Percentiles rank a stretch among this genome's conserved stretches.
phyloP scores from a whole-genome alignment of 805 yeast genomes.

The Metschnikowia vanudenii region DNA sequence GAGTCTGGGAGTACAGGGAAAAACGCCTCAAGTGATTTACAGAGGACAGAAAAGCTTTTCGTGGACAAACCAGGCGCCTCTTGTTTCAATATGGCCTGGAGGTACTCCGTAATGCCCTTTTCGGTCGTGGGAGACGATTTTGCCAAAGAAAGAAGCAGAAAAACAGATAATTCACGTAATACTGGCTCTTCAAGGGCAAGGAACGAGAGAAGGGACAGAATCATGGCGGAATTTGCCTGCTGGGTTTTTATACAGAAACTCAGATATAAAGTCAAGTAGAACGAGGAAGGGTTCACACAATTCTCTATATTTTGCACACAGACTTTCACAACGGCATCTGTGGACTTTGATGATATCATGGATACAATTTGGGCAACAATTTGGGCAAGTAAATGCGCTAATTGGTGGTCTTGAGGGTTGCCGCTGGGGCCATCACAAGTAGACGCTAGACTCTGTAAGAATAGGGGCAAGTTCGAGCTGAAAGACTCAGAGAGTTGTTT shows the following conservation, averaged over 20 bases:
- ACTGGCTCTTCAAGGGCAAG: neutral
- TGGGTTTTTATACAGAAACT: slow-evolving; percentile 1
- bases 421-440: neutral
- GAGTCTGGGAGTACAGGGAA: slow-evolving; percentile 14
- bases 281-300: neutral
- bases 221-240: neutral
- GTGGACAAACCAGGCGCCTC: slow-evolving; percentile 1
- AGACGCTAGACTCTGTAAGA: slow-evolving; percentile 1
- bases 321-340: neutral
- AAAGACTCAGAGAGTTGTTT: neutral
- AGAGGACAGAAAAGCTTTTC: slow-evolving; percentile 1
- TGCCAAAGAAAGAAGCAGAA: slow-evolving; percentile 1
- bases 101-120: neutral
- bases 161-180: neutral
- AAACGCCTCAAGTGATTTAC: slow-evolving; percentile 14
- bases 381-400: neutral
- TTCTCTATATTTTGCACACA: neutral
- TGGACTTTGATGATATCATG: neutral
- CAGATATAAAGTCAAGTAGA: slow-evolving; percentile 8
- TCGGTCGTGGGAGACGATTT: neutral
- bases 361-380: neutral
- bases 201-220: slow-evolving; percentile 6
- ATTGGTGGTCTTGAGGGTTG: neutral
- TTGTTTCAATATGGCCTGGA: neutral
- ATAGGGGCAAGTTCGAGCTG: neutral